phyloP scores from a whole-genome alignment of 352 stramenopile species.

The Globisporangium splendens region DNA sequence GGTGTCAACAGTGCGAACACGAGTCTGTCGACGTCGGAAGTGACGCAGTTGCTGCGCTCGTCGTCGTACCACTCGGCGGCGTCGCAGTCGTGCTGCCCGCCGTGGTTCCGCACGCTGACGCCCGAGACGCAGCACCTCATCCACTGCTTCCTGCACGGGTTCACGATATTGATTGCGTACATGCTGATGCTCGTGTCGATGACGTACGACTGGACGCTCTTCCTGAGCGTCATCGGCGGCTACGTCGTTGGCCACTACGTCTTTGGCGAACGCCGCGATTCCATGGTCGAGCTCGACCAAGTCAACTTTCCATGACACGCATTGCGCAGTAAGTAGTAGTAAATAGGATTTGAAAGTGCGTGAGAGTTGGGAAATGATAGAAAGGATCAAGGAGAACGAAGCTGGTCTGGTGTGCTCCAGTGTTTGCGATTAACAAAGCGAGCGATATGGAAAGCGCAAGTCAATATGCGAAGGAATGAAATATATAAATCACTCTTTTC shows the following conservation, averaged over 20 bases:
- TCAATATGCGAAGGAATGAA: no score
- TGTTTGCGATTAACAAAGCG: no score
- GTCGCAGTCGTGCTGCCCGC: constrained; percentile 32
- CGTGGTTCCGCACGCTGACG: constrained; percentile 55
- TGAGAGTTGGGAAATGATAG: no score
- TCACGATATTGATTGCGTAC: constrained; percentile 66
- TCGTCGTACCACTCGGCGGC: constrained; percentile 23
- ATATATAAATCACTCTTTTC: no score
- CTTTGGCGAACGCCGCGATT: constrained; percentile 59
- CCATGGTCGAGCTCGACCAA: constrained; percentile 22
- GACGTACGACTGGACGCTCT: constrained; percentile 70
- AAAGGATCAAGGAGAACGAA: no score
- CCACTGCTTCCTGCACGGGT: constrained; percentile 55
- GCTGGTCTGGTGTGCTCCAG: no score
- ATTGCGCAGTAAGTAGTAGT: neutral
- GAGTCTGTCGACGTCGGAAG: constrained; percentile 18
- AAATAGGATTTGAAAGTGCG: neutral
- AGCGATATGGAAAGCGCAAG: no score
- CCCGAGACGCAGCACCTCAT: constrained; percentile 46
- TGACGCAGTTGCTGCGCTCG: constrained; percentile 39
- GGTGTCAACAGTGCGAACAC: constrained; percentile 11
- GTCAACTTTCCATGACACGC: constrained; percentile 14
- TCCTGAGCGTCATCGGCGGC: constrained; percentile 47
- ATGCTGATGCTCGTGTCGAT: constrained; percentile 82
- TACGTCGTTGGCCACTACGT: constrained; percentile 68